Base-by-base conservation (phyloP, 192 early-diverging fungal species). In the Podila horticola region DNA sequence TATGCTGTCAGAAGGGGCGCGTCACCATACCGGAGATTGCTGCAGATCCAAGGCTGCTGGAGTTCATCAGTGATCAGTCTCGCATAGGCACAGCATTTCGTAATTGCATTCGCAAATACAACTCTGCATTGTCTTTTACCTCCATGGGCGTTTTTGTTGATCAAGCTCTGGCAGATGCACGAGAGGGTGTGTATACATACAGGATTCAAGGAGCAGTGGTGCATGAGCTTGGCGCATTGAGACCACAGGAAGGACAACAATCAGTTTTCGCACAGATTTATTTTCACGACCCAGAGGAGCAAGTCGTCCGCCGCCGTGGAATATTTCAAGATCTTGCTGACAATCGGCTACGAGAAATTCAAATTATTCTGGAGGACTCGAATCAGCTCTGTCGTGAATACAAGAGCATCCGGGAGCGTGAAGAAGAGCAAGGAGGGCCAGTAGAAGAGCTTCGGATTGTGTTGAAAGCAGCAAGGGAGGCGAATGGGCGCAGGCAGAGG, bases 111-210 rank as follows among this genome's bases (percentile, higher is more conserved):
- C 7, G 69, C 20, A 71, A 58, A 51, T 82, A 74, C 51, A 82
- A 82, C 28, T 58, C 72, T 17, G 36, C 64, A 15, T 69, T 82
- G 33, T 65, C 81, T 17, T 74, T 82, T 34, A 71, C 72, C 4
- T 82, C 81, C 20, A 71, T 82, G 55, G 72, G 72, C 0, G 64
- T 58, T 7, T 64, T 12, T 41, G 49, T 62, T 50, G 70, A 62
- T 29, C 60, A 26, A 24, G 38, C 20, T 4, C 64, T 71, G 20
- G 65, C 45, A 20, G 67, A 67, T 64, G 58, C 6, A 33, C 49
- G 26, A 58, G 30, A 64, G 19, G 72, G 60, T 17, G 68, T 50
- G 8, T 71, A 74, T 41, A 82, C 64, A 0, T 82, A 45, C 31
- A 28, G 64, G 17, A 62, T 71, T 38, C 79, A 82, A 58, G 72